Percentiles rank a stretch among this genome's conserved stretches.
phyloP scores from a whole-genome alignment of 2,329 filamentous ascomycete genomes.

The Cordyceps tenuipes region DNA sequence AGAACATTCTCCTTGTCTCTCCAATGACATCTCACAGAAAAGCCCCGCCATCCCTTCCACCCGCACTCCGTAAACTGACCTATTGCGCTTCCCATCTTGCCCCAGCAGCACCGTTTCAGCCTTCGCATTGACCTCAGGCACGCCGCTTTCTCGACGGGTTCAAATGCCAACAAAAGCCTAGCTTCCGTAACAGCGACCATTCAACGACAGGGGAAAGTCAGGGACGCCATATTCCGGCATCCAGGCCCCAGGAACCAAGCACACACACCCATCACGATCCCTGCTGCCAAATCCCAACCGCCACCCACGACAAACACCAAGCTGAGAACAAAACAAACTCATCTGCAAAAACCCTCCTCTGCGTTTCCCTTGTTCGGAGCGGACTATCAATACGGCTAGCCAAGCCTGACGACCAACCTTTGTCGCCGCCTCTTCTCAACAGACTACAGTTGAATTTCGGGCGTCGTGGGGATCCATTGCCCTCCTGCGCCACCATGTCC shows the following conservation, averaged over 20 bases:
- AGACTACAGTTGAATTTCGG: not conserved
- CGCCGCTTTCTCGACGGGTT: not conserved
- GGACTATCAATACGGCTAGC: not conserved
- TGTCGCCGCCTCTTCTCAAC: not conserved
- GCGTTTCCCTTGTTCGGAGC: not conserved
- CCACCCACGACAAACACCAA: not conserved
- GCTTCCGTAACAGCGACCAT: not conserved
- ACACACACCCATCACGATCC: not conserved
- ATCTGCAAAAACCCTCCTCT: not conserved
- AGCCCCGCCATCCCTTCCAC: not conserved
- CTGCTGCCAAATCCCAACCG: not conserved
- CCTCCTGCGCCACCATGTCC: not conserved
- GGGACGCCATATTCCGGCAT: not conserved
- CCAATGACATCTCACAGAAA: not conserved
- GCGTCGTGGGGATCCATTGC: not conserved
- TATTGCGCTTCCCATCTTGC: not conserved
- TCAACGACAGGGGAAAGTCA: not conserved
- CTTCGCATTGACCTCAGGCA: constrained; percentile 10
- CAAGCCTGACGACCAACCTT: not conserved
- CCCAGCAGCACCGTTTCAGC: constrained; percentile 9
- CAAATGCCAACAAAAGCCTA: not conserved
- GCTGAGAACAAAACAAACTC: constrained; percentile 3
- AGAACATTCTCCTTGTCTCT: not conserved
- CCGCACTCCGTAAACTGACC: not conserved
- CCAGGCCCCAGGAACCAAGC: not conserved